These are phyloP conservation scores for Monosporascus sp. DNA, from an alignment of 2,329 filamentous ascomycete genomes.

Conservation along the genomic window DNA sequence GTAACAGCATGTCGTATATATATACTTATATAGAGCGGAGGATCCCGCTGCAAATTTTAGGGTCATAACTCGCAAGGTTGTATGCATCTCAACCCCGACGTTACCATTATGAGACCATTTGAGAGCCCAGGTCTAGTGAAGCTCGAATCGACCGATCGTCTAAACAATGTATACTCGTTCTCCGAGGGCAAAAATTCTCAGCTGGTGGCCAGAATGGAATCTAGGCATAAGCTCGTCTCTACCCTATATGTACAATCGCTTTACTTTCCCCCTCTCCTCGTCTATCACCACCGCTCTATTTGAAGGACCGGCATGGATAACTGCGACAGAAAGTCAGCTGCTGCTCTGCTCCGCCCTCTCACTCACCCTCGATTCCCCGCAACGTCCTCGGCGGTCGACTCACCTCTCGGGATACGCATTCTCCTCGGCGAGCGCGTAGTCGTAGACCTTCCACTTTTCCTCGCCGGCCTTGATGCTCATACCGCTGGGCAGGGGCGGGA, in stretches of 20 bases:
- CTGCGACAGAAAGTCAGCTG: slow-evolving; percentile 34
- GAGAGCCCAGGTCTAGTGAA: no score
- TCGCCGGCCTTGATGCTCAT: slow-evolving; percentile 45
- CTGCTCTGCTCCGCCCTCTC: no score
- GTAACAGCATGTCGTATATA: no score
- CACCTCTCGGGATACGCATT: slow-evolving; percentile 67
- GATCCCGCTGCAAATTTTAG: no score
- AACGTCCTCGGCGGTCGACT: slow-evolving; percentile 29
- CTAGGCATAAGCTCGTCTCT: slow-evolving; percentile 16
- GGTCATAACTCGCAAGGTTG: no score
- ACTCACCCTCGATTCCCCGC: no score
- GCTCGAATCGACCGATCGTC: no score
- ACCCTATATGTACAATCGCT: slow-evolving; percentile 24
- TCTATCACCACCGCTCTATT: slow-evolving; percentile 32
- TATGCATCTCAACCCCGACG: no score
- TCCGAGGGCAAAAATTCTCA: no score
- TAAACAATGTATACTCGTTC: no score
- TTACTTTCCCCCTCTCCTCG: background rate
- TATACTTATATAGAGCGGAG: no score
- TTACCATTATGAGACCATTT: no score
- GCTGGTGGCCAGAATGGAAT: slow-evolving; percentile 16
- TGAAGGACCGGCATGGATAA: slow-evolving; percentile 61
- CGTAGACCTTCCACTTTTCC: slow-evolving; percentile 59
- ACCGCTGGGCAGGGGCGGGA: slow-evolving; percentile 85
- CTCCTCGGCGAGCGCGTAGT: slow-evolving; percentile 60